phyloP scores from a whole-genome alignment of 73 alveolate genomes.

The Paramecium bursaria region DNA sequence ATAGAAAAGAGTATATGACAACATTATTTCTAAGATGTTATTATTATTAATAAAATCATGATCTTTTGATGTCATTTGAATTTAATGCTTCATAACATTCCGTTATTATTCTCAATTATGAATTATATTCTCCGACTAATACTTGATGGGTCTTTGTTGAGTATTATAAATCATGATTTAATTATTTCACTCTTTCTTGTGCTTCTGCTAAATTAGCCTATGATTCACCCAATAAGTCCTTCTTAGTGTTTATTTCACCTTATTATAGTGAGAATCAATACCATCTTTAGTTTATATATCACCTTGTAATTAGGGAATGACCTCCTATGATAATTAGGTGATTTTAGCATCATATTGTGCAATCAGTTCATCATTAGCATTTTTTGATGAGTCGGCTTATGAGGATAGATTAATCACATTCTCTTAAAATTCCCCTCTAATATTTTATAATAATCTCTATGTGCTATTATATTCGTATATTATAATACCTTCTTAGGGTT shows the following conservation, averaged over 20 bases:
- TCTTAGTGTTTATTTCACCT: constrained; percentile 46
- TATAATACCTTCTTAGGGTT: constrained; percentile 1
- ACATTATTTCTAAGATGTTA: no score
- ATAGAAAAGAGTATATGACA: no score
- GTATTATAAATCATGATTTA: not conserved
- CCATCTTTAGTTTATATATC: constrained; percentile 46
- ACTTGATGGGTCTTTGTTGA: constrained; percentile 20
- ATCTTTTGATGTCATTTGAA: constrained; percentile 51
- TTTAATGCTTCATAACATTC: constrained; percentile 41
- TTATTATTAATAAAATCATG: no score
- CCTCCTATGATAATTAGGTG: not conserved
- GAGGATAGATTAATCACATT: not conserved
- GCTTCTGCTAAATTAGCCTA: constrained; percentile 17
- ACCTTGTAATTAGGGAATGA: constrained; percentile 32
- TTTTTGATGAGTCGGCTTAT: not conserved
- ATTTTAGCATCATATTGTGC: constrained; percentile 19
- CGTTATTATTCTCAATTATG: constrained; percentile 18
- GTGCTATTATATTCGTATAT: not conserved
- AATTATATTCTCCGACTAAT: constrained; percentile 41
- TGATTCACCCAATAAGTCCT: not conserved
- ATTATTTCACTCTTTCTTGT: not conserved
- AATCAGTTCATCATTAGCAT: not conserved
- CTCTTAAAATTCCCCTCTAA: constrained; percentile 30
- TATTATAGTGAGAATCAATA: not conserved
- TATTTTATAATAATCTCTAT: constrained; percentile 23